Evolutionary conservation across 2,329 filamentous ascomycete species (phyloP).

Genomic region (Phialemonium atrogriseum): DNA sequence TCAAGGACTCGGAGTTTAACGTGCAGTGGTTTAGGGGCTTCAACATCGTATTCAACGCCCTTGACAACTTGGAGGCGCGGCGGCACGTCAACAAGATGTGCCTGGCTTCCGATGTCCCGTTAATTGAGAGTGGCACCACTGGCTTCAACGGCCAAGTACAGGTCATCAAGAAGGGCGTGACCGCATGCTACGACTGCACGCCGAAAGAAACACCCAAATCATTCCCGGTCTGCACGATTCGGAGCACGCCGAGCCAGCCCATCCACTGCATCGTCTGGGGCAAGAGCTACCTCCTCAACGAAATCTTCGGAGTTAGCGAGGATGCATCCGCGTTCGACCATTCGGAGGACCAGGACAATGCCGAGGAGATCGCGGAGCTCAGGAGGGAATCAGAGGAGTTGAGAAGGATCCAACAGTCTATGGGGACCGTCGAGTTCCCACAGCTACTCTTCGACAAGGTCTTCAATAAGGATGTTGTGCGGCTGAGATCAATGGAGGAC

Average conservation of each 20-base stretch:
- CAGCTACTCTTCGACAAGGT: constrained; percentile 87
- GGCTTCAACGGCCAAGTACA: constrained; percentile 98
- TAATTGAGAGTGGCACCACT: constrained; percentile 95
- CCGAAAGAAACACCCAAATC: constrained; percentile 85
- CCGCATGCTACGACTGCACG: constrained; percentile 94
- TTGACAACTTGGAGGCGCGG: constrained; percentile 90
- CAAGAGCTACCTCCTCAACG: constrained; percentile 91
- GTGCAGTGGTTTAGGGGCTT: constrained; percentile 83
- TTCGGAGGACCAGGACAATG: constrained; percentile 72
- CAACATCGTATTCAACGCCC: constrained; percentile 84
- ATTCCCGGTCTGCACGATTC: constrained; percentile 94
- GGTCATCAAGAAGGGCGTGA: constrained; percentile 85
- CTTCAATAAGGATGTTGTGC: constrained; percentile 74
- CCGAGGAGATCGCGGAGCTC: constrained; percentile 79
- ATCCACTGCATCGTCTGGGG: constrained; percentile 99
- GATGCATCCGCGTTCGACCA: constrained; percentile 77
- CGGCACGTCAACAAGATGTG: constrained; percentile 98
- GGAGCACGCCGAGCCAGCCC: constrained; percentile 89
- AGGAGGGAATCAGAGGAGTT: constrained; percentile 76
- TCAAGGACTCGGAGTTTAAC: constrained; percentile 82
- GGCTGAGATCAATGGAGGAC: constrained; percentile 79
- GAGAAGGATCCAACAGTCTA: constrained; percentile 71
- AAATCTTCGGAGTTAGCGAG: constrained; percentile 88
- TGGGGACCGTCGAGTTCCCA: constrained; percentile 71
- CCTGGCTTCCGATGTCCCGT: constrained; percentile 76